Evolutionary conservation across 768 basidiomycete genomes (phyloP).

Genomic region (Rubroboletus pulcherrimus): DNA sequence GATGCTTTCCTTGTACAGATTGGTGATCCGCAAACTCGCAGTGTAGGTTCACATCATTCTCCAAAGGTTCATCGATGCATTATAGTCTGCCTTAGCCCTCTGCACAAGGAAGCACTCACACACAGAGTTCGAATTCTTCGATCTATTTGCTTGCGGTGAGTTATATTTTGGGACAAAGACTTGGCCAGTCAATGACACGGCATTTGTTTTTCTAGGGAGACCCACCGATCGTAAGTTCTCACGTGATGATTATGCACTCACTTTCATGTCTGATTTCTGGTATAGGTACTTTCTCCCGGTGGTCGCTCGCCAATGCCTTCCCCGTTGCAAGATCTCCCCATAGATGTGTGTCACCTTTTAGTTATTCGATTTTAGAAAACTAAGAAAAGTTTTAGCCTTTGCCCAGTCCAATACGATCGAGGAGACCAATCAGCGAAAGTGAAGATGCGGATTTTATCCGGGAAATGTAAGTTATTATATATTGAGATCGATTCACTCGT

Average conservation of each 20-base stretch:
- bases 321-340: neutral
- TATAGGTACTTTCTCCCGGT: neutral
- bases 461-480: conserved; percentile 8
- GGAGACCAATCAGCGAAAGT: neutral
- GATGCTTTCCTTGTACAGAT: neutral
- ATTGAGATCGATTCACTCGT: neutral
- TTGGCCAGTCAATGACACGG: neutral
- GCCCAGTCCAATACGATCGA: conserved; percentile 1
- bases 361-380: neutral
- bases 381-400: neutral
- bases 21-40: neutral
- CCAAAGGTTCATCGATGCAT: neutral
- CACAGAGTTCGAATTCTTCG: neutral
- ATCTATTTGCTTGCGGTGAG: neutral
- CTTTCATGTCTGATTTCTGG: neutral
- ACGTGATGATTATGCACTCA: neutral
- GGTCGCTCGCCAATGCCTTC: neutral
- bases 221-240: neutral
- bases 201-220: conserved; percentile 1
- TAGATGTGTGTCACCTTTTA: neutral
- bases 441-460: conserved; percentile 2
- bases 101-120: neutral
- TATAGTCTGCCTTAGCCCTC: conserved; percentile 1
- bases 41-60: conserved; percentile 3
- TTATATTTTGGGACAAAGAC: neutral